Evolutionary conservation across 2,329 filamentous ascomycete species (phyloP).

Genomic region (Beauveria caledonica): DNA sequence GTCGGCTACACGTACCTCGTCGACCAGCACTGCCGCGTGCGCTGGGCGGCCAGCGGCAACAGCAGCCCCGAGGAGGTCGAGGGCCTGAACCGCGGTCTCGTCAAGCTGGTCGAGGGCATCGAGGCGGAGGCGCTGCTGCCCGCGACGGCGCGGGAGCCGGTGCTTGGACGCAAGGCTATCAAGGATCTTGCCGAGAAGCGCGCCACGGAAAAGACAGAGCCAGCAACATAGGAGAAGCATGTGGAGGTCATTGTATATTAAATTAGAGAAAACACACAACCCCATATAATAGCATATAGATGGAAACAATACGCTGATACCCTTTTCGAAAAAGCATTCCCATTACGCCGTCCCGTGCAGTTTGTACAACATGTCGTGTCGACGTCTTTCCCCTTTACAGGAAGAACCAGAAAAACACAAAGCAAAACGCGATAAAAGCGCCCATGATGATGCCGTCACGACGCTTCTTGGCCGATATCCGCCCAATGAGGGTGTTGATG

Average conservation of each 20-base stretch:
- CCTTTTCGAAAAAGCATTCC: slow-evolving; percentile 13
- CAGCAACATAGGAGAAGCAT: neutral
- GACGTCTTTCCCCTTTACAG: slow-evolving; percentile 31
- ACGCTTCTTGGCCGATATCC: slow-evolving; percentile 91
- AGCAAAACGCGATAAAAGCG: slow-evolving; percentile 84
- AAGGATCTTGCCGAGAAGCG: slow-evolving; percentile 10
- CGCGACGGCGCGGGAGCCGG: slow-evolving; percentile 26
- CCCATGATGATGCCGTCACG: slow-evolving; percentile 93
- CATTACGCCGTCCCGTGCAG: slow-evolving; percentile 23
- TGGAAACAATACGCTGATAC: slow-evolving; percentile 29
- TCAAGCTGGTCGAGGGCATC: slow-evolving; percentile 53
- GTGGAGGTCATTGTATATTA: slow-evolving; percentile 5
- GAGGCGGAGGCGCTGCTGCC: slow-evolving; percentile 28
- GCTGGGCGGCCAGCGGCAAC: slow-evolving; percentile 82
- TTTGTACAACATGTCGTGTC: neutral
- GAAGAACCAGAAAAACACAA: slow-evolving; percentile 70
- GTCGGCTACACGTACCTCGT: slow-evolving; percentile 92
- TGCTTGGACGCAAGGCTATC: slow-evolving; percentile 15
- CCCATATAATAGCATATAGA: slow-evolving; percentile 14
- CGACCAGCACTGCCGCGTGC: slow-evolving; percentile 77
- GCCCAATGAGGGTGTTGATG: slow-evolving; percentile 81
- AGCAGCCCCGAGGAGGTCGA: slow-evolving; percentile 59
- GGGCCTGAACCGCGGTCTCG: slow-evolving; percentile 56
- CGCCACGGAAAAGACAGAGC: neutral
- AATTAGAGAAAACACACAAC: slow-evolving; percentile 6